Evolutionary conservation across 2,329 filamentous ascomycete species (phyloP), one percentile per base, ranked within the genome.

Genomic region (Fusarium phyllophilum): DNA sequence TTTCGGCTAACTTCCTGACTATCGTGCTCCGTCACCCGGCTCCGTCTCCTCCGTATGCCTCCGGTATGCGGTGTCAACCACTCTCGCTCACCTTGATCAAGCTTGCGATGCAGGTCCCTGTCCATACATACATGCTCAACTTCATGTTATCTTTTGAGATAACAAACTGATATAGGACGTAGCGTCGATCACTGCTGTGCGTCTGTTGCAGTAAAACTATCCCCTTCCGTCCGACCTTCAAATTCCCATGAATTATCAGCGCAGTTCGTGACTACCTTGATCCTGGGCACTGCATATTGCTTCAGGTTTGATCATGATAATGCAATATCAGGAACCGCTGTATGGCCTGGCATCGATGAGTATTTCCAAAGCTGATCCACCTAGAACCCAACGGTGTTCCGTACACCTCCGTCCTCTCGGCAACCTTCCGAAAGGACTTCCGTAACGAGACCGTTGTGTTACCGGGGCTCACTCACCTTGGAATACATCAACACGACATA

Each of bases 1-100:
- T 62, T 66, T 77, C 75, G 75, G 75, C 48, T 78, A 77, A 77
- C 75, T 77, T 77, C 75, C 75, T 74, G 73, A 74, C 62, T 59
- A 75, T 68, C 56, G 68, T 77, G 61, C 61, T 75, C 68, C 72
- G 72, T 64, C 45, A 60, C 54, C 61, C 68, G 64, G 68, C 72
- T 66, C 72, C 72, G 72, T 74, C 67, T 48, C 52, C 68, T 74
- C 72, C 72, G 68, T 68, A 51, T 61, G 45, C 72, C 64, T 75
- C 72, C 68, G 72, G 71, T 59, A 68, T 63, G 59, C 41, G 39
- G 71, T 67, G 33, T 45, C 49, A 68, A 59, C 63, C 49, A 59
- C 56, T 24, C 42, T 46, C 45, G 18, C 34, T 65, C 65, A 70
- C 68, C 60, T 66, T 67, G 57, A 51, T 36, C 34, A 55, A 60